phyloP scores from a whole-genome alignment of 306 rosid species.

The Psophocarpus tetragonolobus region DNA sequence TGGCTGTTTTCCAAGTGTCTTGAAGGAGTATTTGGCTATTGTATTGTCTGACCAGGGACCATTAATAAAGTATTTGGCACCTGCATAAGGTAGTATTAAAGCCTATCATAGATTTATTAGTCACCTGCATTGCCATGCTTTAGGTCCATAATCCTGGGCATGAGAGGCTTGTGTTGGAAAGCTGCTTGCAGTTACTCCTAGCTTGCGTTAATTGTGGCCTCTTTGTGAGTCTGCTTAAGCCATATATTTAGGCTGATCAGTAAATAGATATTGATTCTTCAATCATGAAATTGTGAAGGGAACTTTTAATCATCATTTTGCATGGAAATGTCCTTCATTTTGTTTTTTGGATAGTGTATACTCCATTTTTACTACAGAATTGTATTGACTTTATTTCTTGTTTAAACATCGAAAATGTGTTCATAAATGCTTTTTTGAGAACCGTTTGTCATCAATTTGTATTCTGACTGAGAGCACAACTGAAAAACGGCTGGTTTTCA shows the following conservation, averaged over 20 bases:
- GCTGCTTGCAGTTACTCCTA: neutral
- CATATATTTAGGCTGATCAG: neutral
- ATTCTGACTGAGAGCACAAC: neutral
- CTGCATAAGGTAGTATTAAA: neutral
- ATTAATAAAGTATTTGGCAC: neutral
- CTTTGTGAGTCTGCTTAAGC: neutral
- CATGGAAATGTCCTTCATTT: neutral
- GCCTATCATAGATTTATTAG: neutral
- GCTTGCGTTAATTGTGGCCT: neutral
- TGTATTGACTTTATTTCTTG: neutral
- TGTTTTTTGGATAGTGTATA: neutral
- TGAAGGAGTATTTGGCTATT: neutral
- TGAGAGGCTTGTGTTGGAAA: neutral
- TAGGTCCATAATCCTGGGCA: neutral
- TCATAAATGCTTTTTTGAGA: conserved; percentile 6
- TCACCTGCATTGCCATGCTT: neutral
- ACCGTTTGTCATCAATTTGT: conserved; percentile 6
- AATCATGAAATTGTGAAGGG: neutral
- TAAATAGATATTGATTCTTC: conserved; percentile 30
- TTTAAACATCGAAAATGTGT: conserved; percentile 22
- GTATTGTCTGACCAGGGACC: neutral
- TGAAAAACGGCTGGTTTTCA: neutral
- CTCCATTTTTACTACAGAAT: neutral
- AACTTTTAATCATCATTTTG: neutral
- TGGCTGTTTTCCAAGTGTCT: neutral